Evolutionary conservation across 208 protist genomes (phyloP), one percentile per base, ranked within the genome.

Genomic region (Crithidia brevicula): DNA sequence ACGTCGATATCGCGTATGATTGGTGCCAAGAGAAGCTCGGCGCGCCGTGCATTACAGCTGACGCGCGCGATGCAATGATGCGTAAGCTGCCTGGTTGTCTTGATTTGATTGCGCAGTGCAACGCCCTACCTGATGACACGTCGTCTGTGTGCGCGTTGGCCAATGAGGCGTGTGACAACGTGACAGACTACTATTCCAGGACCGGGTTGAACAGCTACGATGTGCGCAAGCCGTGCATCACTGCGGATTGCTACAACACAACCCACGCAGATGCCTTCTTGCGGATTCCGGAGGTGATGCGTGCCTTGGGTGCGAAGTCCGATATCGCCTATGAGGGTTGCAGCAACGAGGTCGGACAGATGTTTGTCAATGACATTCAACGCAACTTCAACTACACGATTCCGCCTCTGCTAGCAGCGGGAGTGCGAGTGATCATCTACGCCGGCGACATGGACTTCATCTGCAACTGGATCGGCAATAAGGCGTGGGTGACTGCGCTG

Each of bases 401-500:
- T 11, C 81, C 85, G 0, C 54, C 31, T 8, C 56, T 96, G 66
- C 77, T 97, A 22, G 79, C 42, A 13, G 64, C 43, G 42, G 81
- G 79, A 34, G 68, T 96, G 15, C 85, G 78, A 27, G 92, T 96
- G 8, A 57, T 97, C 59, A 91, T 97, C 53, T 98, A 97, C 76
- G 86, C 83, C 0, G 95, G 95, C n/a, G 93, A 96, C 45, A 77
- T 67, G 51, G 94, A 98, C 76, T 97, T 84, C 58, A 92, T 97
- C 59, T 97, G 93, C 81, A 98, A 98, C 75, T 97, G 81, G 77
- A 83, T 97, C 34, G 93, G 93, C 40, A 97, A 93, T 75, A 77
- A 93, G 74, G 72, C 64, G 28, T 97, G 93, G 93, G 80, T 81
- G n/a, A 43, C 56, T 11, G 66, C 31, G 20, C 61, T 97, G 46